A percentile compares a stretch with the other conserved stretches of the same genome.
Conservation (phyloP, 495 filamentous ascomycete genomes). For the Cladorrhinum samala region DNA sequence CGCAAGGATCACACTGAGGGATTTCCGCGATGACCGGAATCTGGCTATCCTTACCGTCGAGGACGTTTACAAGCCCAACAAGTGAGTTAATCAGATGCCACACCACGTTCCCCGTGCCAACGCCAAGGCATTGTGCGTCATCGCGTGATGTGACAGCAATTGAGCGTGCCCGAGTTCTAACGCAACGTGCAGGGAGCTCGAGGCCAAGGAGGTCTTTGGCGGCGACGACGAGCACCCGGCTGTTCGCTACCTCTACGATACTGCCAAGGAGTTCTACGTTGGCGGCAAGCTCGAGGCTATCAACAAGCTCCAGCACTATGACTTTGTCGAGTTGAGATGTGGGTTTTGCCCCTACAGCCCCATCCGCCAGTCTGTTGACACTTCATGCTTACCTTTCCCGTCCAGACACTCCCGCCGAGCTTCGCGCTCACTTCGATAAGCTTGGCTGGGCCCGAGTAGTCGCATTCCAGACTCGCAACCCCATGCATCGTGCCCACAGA, state of each 20-base stretch:
- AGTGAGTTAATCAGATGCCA: constrained; percentile 51
- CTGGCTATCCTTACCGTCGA: constrained; percentile 93
- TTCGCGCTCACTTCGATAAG: constrained; percentile 96
- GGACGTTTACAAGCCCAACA: constrained; percentile 93
- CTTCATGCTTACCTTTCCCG: constrained; percentile 5
- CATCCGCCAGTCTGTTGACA: background rate
- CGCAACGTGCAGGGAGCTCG: constrained; percentile 56
- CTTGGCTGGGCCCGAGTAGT: constrained; percentile 95
- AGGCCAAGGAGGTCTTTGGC: constrained; percentile 91
- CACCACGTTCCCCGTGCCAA: constrained; percentile 5
- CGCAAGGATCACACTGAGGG: constrained; percentile 75
- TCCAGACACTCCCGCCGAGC: constrained; percentile 84
- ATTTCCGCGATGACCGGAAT: constrained; percentile 93
- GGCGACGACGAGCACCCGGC: constrained; percentile 92
- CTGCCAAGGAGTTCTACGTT: constrained; percentile 80
- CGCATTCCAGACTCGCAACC: constrained; percentile 97
- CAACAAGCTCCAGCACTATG: constrained; percentile 92
- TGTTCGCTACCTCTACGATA: constrained; percentile 77
- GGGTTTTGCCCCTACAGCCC: constrained; percentile 4
- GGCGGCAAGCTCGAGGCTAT: constrained; percentile 94
- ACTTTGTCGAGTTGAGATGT: constrained; percentile 96
- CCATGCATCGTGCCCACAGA: constrained; percentile 97
- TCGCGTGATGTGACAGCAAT: constrained; percentile 17
- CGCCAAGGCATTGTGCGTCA: constrained; percentile 27
- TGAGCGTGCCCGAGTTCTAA: constrained; percentile 5